These are phyloP conservation scores for Lomentospora prolificans DNA, from an alignment of 2,329 filamentous ascomycete species.

Conservation along the genomic window DNA sequence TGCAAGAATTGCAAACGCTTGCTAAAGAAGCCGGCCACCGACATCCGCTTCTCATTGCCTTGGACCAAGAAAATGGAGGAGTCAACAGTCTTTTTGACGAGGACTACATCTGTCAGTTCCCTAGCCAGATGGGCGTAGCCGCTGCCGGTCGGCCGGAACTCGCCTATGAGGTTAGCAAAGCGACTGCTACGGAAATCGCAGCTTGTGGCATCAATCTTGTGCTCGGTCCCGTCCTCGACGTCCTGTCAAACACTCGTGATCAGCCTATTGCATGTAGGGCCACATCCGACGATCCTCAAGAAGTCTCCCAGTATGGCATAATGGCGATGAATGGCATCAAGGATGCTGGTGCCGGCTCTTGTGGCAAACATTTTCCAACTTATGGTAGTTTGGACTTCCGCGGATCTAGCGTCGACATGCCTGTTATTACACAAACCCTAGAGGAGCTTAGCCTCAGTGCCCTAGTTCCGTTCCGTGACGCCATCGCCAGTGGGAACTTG, in stretches of 20 bases:
- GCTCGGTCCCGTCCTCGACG: slow-evolving; percentile 85
- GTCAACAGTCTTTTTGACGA: slow-evolving; percentile 96
- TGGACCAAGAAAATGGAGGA: slow-evolving; percentile 96
- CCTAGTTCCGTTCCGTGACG: slow-evolving; percentile 82
- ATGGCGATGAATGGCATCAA: slow-evolving; percentile 89
- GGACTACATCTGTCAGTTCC: slow-evolving; percentile 91
- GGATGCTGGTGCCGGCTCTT: slow-evolving; percentile 78
- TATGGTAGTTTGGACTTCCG: slow-evolving; percentile 93
- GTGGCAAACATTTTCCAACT: slow-evolving; percentile 93
- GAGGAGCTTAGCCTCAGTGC: slow-evolving; percentile 90
- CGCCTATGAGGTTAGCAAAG: slow-evolving; percentile 83
- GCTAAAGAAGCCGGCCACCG: slow-evolving; percentile 85
- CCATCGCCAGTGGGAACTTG: slow-evolving; percentile 68
- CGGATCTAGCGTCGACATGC: slow-evolving; percentile 82
- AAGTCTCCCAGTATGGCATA: slow-evolving; percentile 86
- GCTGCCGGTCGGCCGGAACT: slow-evolving; percentile 78
- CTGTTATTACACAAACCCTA: slow-evolving; percentile 88
- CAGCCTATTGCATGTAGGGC: slow-evolving; percentile 86
- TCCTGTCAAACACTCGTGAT: slow-evolving; percentile 84
- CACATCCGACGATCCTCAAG: slow-evolving; percentile 84
- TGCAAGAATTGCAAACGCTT: slow-evolving; percentile 86
- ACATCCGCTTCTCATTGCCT: slow-evolving; percentile 76
- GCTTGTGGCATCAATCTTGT: slow-evolving; percentile 95
- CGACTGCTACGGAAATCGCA: slow-evolving; percentile 83
- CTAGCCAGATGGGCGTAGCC: slow-evolving; percentile 93